These are phyloP conservation scores for Megacollybia marginata DNA, from an alignment of 768 basidiomycete genomes.

Conservation along the genomic window DNA sequence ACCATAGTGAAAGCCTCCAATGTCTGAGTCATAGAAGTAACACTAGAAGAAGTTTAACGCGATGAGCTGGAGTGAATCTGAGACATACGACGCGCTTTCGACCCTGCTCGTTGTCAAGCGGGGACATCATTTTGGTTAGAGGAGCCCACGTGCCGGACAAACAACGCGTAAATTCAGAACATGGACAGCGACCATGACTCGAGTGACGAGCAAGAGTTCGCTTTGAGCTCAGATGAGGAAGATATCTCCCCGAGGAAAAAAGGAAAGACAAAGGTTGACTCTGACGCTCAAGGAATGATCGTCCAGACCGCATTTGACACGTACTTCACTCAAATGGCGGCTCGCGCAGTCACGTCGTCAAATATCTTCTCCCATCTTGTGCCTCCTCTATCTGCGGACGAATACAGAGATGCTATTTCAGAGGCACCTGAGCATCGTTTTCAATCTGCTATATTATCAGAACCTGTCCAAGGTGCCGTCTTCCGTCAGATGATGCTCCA, in stretches of 20 bases:
- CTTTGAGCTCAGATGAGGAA: no score
- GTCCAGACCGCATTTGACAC: conserved; percentile 74
- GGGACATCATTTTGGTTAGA: conserved; percentile 18
- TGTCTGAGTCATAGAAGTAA: conserved; percentile 99
- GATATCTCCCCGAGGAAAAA: neutral
- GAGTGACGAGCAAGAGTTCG: no score
- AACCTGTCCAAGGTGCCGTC: conserved; percentile 24
- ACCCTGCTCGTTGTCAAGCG: conserved; percentile 59
- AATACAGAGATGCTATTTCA: conserved; percentile 35
- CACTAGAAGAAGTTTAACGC: conserved; percentile 44
- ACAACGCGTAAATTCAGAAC: no score
- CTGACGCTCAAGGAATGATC: conserved; percentile 23
- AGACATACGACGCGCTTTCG: conserved; percentile 83
- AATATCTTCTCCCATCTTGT: conserved; percentile 75
- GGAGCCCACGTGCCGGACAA: neutral
- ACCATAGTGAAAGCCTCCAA: conserved; percentile 99
- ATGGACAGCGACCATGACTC: no score
- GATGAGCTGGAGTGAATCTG: conserved; percentile 7
- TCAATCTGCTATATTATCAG: conserved; percentile 24
- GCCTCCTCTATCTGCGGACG: conserved; percentile 61
- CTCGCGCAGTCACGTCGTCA: conserved; percentile 65
- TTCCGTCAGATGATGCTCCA: conserved; percentile 64
- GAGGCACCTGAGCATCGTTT: conserved; percentile 22
- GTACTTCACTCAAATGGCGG: conserved; percentile 65
- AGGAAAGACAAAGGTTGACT: neutral